phyloP scores from a whole-genome alignment of 2,329 filamentous ascomycete species.

The Parascedosporium putredinis region DNA sequence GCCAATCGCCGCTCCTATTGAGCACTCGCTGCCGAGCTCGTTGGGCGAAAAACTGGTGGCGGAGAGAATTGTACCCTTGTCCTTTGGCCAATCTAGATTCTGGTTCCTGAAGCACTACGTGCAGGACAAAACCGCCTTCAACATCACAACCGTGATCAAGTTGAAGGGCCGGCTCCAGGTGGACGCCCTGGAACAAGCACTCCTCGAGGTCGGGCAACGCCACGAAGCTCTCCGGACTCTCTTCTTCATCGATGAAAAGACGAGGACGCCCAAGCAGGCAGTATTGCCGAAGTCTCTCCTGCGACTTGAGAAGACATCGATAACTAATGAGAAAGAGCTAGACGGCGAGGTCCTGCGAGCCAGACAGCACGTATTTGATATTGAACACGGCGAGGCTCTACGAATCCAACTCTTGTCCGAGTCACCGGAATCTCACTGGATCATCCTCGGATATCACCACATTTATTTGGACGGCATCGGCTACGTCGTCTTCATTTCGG shows the following conservation, averaged over 20 bases:
- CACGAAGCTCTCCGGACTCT: conserved; percentile 25
- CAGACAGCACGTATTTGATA: conserved; percentile 22
- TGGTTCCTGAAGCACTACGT: conserved; percentile 25
- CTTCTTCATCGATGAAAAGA: conserved; percentile 17
- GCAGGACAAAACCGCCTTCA: conserved; percentile 27
- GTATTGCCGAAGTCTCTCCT: conserved; percentile 11
- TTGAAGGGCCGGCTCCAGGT: conserved; percentile 22
- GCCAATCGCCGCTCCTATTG: not conserved
- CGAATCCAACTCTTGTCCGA: conserved; percentile 24
- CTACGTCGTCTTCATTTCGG: conserved; percentile 29
- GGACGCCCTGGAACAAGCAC: conserved; percentile 20
- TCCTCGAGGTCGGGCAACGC: conserved; percentile 18
- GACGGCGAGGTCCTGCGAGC: conserved; percentile 19
- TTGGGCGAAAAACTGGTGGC: not conserved
- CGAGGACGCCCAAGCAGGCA: conserved; percentile 9
- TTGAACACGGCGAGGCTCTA: conserved; percentile 24
- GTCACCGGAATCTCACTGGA: conserved; percentile 22
- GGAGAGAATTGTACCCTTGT: conserved; percentile 18
- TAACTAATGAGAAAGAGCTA: conserved; percentile 15
- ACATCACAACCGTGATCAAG: conserved; percentile 22
- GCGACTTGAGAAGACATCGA: conserved; percentile 6
- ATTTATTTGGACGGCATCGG: conserved; percentile 40
- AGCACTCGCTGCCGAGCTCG: not conserved
- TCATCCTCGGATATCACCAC: conserved; percentile 37
- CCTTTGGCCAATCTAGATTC: conserved; percentile 27